A percentile compares a stretch with the other conserved stretches of the same genome.
These are phyloP conservation scores for Chytriomyces sp. DNA, from an alignment of 192 early-diverging fungal genomes.

Conservation along the genomic window DNA sequence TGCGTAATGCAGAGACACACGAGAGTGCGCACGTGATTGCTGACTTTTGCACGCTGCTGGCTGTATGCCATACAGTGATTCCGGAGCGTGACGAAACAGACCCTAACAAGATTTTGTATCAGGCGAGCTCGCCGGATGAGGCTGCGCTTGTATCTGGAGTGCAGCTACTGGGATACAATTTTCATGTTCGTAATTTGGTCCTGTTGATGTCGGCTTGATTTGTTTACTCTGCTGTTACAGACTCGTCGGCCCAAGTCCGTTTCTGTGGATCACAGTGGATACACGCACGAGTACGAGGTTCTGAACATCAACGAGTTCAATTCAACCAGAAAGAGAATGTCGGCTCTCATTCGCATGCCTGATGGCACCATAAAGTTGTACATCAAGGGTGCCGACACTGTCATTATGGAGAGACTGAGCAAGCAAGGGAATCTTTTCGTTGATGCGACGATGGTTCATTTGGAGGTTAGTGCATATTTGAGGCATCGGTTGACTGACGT, in stretches of 20 bases:
- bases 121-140: constrained; percentile 97
- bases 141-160: constrained; percentile 82
- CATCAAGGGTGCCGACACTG: constrained; percentile 97
- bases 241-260: constrained; percentile 60
- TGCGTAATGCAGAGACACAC: constrained; percentile 41
- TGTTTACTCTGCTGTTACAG: constrained; percentile 17
- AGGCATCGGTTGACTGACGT: neutral
- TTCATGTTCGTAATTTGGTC: constrained; percentile 37
- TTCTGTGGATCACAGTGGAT: constrained; percentile 45
- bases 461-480: constrained; percentile 39
- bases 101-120: constrained; percentile 78
- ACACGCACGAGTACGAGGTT: constrained; percentile 79
- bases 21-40: constrained; percentile 53
- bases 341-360: constrained; percentile 80
- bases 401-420: constrained; percentile 87
- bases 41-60: constrained; percentile 88
- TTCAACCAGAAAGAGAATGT: constrained; percentile 97
- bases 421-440: constrained; percentile 46
- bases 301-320: constrained; percentile 98
- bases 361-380: constrained; percentile 83
- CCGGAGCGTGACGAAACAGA: constrained; percentile 74
- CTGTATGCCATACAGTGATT: constrained; percentile 98
- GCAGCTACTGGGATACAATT: constrained; percentile 56
- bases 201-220: neutral
- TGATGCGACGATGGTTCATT: constrained; percentile 43